Evolutionary conservation across 1,139 yeast genomes (phyloP).

Genomic region (Geotrichum klebahnii): DNA sequence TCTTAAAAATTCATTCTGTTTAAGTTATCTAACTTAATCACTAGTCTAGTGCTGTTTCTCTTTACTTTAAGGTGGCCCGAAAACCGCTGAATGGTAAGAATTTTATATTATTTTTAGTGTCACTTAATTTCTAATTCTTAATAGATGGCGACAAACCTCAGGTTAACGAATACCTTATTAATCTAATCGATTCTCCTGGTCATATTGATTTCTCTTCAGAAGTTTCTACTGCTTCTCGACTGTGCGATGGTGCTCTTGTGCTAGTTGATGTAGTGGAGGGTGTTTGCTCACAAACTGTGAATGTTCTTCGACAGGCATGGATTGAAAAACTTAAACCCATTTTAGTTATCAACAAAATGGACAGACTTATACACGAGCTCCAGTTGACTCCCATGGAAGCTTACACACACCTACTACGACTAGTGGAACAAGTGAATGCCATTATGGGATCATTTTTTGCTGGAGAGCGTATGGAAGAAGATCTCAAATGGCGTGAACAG

Average conservation of each 20-base stretch:
- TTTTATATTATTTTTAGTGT: not conserved
- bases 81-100: slow-evolving; percentile 22
- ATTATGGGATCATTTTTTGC: slow-evolving; percentile 91
- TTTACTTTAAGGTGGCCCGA: slow-evolving; percentile 55
- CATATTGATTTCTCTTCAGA: slow-evolving; percentile 96
- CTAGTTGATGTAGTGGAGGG: slow-evolving; percentile 90
- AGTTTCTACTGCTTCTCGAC: slow-evolving; percentile 89
- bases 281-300: slow-evolving; percentile 93
- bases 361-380: slow-evolving; percentile 77
- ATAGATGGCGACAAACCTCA: slow-evolving; percentile 40
- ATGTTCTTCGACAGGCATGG: slow-evolving; percentile 95
- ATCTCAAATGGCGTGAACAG: slow-evolving; percentile 73
- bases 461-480: slow-evolving; percentile 91
- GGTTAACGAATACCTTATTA: slow-evolving; percentile 75
- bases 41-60: slow-evolving; percentile 74
- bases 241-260: slow-evolving; percentile 95
- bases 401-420: slow-evolving; percentile 66
- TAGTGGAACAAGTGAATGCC: slow-evolving; percentile 90
- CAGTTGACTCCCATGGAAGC: slow-evolving; percentile 83
- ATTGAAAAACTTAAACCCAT: slow-evolving; percentile 83
- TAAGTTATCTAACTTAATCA: not conserved
- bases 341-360: slow-evolving; percentile 89
- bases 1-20: not conserved
- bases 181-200: slow-evolving; percentile 96
- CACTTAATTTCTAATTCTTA: not conserved